Percentiles rank a stretch among this genome's conserved stretches.
Conservation (phyloP, 345 rosid species). For the Dipteronia sinensis region DNA sequence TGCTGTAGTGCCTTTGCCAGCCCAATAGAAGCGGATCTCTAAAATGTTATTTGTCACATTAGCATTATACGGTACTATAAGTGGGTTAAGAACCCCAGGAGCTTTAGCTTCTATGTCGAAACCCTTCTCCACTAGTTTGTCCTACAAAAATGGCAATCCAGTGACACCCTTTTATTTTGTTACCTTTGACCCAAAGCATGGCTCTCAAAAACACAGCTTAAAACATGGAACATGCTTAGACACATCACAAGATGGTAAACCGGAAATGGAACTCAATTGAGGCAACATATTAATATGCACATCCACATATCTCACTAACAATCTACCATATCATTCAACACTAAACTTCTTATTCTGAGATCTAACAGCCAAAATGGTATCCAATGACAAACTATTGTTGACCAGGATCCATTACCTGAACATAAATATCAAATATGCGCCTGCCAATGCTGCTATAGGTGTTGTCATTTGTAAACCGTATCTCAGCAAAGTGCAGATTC, state of each 20-base stretch:
- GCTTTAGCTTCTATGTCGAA: conserved; percentile 51
- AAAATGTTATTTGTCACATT: conserved; percentile 42
- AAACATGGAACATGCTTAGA: background rate
- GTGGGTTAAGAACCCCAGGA: conserved; percentile 43
- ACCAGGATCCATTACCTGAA: conserved; percentile 50
- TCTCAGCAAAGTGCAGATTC: conserved; percentile 64
- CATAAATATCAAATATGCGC: conserved; percentile 59
- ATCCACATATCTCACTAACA: background rate
- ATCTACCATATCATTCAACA: background rate
- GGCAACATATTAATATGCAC: background rate
- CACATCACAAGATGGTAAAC: background rate
- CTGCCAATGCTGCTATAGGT: conserved; percentile 42
- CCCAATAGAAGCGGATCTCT: conserved; percentile 65
- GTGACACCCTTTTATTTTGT: background rate
- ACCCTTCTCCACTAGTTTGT: conserved; percentile 44
- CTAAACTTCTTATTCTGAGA: background rate
- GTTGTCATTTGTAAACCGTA: conserved; percentile 42
- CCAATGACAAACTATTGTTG: background rate
- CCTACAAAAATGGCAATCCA: conserved; percentile 34
- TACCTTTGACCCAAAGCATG: background rate
- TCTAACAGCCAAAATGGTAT: background rate
- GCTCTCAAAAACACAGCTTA: background rate
- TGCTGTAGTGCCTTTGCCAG: conserved; percentile 64
- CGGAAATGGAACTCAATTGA: background rate
- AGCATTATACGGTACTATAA: conserved; percentile 26